Base-by-base conservation (phyloP, 495 filamentous ascomycete species). In the Daldinia childiae region DNA sequence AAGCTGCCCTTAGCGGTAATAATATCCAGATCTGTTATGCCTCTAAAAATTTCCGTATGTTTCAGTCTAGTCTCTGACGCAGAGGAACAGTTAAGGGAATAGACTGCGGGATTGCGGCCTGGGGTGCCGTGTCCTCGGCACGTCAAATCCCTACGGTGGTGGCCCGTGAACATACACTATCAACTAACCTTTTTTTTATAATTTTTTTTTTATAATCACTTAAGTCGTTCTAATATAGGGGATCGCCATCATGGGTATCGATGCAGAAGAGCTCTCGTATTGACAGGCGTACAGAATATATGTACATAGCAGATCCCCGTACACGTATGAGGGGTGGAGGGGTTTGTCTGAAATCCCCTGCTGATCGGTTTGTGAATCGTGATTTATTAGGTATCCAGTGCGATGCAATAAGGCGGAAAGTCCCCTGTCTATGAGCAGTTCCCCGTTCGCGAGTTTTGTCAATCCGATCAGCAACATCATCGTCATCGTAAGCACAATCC, bases 331-430 rank as follows among this genome's bases (percentile, higher is more conserved):
- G 61, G 64, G 70, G 60, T 39, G 57, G 43, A 62, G 69, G 69
- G 69, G 64, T 64, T 50, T 64, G 60, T 68, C 60, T 68, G 56
- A 58, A 60, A 54, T 64, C 69, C 64, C 69, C 69, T 72, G 69
- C 58, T 66, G 69, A 72, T 68, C 70, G 70, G 60, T 54, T 50
- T 59, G 70, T 61, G 70, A 68, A 64, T 68, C 60, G 70, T 68
- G 70, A 72, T 72, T 58, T 68, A 54, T 55, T 57, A 57, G 34
- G 58, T 54, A 21, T 26, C n/a, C 41, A 59, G 41, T 48, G 65
- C 24, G 59, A 34, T 54, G 58, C 21, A 60, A 56, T 68, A 68
- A 61, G 58, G 59, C 60, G 38, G 59, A 36, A 58, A 39, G 41
- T 29, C 61, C 64, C 68, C 59, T 50, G 45, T 51, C 58, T 29